phyloP scores from a whole-genome alignment of 139 green algal genomes.

The Deuterostichococcus epilithicus region DNA sequence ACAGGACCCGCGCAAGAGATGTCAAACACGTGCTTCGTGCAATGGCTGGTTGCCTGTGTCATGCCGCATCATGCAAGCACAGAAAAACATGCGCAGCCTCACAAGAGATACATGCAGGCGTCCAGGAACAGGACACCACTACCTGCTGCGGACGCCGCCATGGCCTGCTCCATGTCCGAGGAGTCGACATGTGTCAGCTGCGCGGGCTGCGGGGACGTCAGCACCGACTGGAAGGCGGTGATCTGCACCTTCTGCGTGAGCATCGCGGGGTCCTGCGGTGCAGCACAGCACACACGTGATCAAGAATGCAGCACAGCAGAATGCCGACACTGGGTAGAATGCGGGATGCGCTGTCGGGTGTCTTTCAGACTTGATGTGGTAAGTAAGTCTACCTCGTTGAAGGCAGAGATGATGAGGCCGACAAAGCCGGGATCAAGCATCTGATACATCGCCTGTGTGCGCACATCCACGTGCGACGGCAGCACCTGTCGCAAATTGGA shows the following conservation, averaged over 20 bases:
- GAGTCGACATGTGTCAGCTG: neutral
- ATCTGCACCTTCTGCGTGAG: conserved; percentile 17
- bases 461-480: conserved; percentile 67
- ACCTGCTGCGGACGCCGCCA: conserved; percentile 5
- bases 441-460: conserved; percentile 80
- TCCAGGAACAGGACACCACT: neutral
- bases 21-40: neutral
- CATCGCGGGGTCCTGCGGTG: conserved; percentile 5
- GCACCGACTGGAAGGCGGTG: conserved; percentile 54
- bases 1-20: neutral
- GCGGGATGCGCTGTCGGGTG: neutral
- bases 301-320: neutral
- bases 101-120: neutral
- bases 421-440: conserved; percentile 71
- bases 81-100: neutral
- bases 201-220: neutral
- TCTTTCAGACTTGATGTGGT: too few species aligned
- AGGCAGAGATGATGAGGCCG: conserved; percentile 77
- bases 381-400: conserved; percentile 53
- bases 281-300: neutral
- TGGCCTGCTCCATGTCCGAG: conserved; percentile 10
- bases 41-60: neutral
- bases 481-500: neutral
- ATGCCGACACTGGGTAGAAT: neutral
- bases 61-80: neutral